Evolutionary conservation across 768 basidiomycete species (phyloP).

Genomic region (Boletellus ananiceps): DNA sequence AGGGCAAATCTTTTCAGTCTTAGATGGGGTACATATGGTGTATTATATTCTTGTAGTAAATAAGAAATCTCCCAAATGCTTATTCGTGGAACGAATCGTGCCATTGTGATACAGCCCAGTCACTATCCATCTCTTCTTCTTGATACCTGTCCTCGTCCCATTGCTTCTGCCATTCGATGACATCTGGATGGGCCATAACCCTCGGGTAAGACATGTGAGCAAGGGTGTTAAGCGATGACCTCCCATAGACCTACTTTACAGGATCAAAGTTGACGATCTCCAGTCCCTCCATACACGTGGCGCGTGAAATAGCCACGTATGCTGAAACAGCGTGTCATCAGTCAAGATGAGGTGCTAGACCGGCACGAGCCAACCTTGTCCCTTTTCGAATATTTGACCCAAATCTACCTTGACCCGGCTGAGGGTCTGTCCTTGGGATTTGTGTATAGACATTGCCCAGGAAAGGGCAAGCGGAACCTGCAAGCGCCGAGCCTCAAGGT

Average conservation of each 20-base stretch:
- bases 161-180: slow-evolving; percentile 29
- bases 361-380: slow-evolving; percentile 35
- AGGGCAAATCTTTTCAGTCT: not conserved
- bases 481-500: slow-evolving; percentile 31
- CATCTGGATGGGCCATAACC: slow-evolving; percentile 35
- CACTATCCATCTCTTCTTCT: slow-evolving; percentile 34
- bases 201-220: slow-evolving; percentile 15
- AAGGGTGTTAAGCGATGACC: not conserved
- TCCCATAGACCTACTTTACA: slow-evolving; percentile 21
- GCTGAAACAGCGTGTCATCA: slow-evolving; percentile 17
- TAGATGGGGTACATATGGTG: not conserved
- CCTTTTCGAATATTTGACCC: slow-evolving; percentile 86
- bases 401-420: slow-evolving; percentile 92
- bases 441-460: slow-evolving; percentile 99
- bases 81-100: slow-evolving; percentile 25
- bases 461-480: slow-evolving; percentile 82
- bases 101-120: slow-evolving; percentile 30
- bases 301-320: slow-evolving; percentile 37
- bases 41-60: slow-evolving; percentile 3
- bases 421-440: slow-evolving; percentile 95
- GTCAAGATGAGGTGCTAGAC: not conserved
- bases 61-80: not conserved
- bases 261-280: slow-evolving; percentile 36
- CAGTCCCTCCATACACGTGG: slow-evolving; percentile 38
- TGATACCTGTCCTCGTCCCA: slow-evolving; percentile 25